These are phyloP conservation scores for Candida freyschussii DNA, from an alignment of 1,139 yeast genomes.

Conservation along the genomic window DNA sequence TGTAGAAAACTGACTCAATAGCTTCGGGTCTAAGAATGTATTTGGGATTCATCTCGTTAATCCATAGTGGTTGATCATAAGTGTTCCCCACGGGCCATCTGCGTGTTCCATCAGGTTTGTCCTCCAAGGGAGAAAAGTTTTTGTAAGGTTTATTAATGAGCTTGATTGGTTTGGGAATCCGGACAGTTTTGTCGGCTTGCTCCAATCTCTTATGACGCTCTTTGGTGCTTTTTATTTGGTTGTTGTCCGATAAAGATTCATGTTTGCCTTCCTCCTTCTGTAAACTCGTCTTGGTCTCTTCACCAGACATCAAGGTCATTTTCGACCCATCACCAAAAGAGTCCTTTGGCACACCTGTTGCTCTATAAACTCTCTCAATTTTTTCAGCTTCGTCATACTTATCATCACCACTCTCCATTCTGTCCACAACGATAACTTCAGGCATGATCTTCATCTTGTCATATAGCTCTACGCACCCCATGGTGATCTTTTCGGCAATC, in stretches of 20 bases:
- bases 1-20: constrained; percentile 67
- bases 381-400: constrained; percentile 31
- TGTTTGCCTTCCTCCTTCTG: not conserved
- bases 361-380: constrained; percentile 3
- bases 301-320: not conserved
- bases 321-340: too few species aligned
- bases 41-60: constrained; percentile 40
- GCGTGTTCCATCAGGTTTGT: constrained; percentile 7
- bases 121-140: constrained; percentile 6
- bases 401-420: constrained; percentile 22
- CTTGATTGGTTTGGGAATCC: constrained; percentile 6
- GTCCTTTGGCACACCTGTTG: not conserved
- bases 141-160: constrained; percentile 2
- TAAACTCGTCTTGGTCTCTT: not conserved
- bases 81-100: constrained; percentile 14
- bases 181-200: not conserved
- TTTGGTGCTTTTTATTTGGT: not conserved
- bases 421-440: constrained; percentile 34
- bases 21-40: constrained; percentile 71
- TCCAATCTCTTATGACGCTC: not conserved
- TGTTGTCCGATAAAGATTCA: not conserved
- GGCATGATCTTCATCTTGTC: constrained; percentile 44
- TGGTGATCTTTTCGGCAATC: constrained; percentile 56
- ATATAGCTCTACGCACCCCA: constrained; percentile 65
- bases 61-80: constrained; percentile 31